These are phyloP conservation scores for Backusella australiensis DNA, from an alignment of 192 early-diverging fungal species.

Conservation along the genomic window DNA sequence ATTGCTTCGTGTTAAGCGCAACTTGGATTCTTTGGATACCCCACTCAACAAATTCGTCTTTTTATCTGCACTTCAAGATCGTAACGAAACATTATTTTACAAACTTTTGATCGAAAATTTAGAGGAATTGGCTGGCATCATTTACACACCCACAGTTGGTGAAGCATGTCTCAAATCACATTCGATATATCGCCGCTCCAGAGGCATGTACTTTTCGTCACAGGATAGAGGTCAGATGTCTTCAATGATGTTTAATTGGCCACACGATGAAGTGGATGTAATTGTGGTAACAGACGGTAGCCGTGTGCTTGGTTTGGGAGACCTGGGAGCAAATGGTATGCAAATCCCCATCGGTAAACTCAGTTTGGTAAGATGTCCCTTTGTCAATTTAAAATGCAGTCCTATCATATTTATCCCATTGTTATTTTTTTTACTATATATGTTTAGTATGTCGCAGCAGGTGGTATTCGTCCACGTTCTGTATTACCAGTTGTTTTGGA, in stretches of 20 bases:
- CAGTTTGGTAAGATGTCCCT: slow-evolving; percentile 29
- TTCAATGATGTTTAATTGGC: slow-evolving; percentile 57
- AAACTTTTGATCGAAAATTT: slow-evolving; percentile 49
- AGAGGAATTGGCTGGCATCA: slow-evolving; percentile 50
- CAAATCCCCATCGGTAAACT: slow-evolving; percentile 43
- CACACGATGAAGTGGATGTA: slow-evolving; percentile 52
- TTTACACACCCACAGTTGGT: slow-evolving; percentile 57
- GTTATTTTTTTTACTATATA: not conserved
- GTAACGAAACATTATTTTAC: slow-evolving; percentile 54
- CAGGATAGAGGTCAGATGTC: slow-evolving; percentile 52
- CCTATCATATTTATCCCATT: not conserved
- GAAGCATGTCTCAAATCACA: slow-evolving; percentile 48
- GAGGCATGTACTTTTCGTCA: slow-evolving; percentile 56
- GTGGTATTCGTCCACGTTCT: slow-evolving; percentile 37
- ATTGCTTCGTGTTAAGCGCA: slow-evolving; percentile 49
- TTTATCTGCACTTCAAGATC: slow-evolving; percentile 52
- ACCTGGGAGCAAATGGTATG: slow-evolving; percentile 39
- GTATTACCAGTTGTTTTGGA: slow-evolving; percentile 37
- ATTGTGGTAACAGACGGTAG: slow-evolving; percentile 40
- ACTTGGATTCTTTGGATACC: slow-evolving; percentile 45
- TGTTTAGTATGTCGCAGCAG: slow-evolving; percentile 37
- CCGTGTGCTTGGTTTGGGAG: slow-evolving; percentile 37
- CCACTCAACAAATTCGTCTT: slow-evolving; percentile 54
- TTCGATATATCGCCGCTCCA: slow-evolving; percentile 51
- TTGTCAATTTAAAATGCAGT: not conserved